Base-by-base conservation (phyloP, 2,329 filamentous ascomycete species). In the Fusarium tricinctum region DNA sequence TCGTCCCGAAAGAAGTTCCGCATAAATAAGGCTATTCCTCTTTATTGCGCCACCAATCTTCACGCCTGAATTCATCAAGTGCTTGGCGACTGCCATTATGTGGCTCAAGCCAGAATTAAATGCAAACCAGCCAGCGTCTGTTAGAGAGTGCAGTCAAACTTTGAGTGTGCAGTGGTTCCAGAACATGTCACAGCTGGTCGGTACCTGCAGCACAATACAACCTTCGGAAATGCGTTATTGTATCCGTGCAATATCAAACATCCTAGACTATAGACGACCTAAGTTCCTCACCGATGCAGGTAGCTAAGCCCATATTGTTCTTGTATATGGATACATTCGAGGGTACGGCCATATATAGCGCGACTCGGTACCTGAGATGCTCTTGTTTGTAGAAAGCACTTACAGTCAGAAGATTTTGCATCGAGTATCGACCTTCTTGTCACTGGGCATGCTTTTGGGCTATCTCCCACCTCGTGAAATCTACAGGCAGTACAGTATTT, bases 191-290 rank as follows among this genome's bases (percentile, higher is more conserved):
- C 40, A 23, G 45, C 43, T 46, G 70, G 70, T 73, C 48, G 70
- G 70, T 73, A 66, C 70, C 70, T 73, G 70, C 70, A 73, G 68
- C 63, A 66, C 54, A 58, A 65, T 61, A 67, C 58, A 62, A 65
- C 63, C 66, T 71, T 49, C 26, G 39, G 46, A 61, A 49, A 47
- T 45, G 42, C 57, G 40, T 53, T 35, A 66, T 55, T 30, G 28
- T 30, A 12, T 5, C 28, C 28, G 28, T 30, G 10, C 28, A 30
- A 30, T 30, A 30, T 30, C 28, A 30, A 30, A 44, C 39, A 60
- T 52, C 17, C 17, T 10, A 38, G 17, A 33, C 43, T 56, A 35
- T 55, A 53, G 32, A 39, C 46, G 64, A 47, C 49, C 42, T 52
- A 22, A 35, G 53, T 52, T 32, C 40, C 51, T 22, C 47, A 42